phyloP scores from a whole-genome alignment of 768 basidiomycete genomes.

The Hemileccinum impolitum region DNA sequence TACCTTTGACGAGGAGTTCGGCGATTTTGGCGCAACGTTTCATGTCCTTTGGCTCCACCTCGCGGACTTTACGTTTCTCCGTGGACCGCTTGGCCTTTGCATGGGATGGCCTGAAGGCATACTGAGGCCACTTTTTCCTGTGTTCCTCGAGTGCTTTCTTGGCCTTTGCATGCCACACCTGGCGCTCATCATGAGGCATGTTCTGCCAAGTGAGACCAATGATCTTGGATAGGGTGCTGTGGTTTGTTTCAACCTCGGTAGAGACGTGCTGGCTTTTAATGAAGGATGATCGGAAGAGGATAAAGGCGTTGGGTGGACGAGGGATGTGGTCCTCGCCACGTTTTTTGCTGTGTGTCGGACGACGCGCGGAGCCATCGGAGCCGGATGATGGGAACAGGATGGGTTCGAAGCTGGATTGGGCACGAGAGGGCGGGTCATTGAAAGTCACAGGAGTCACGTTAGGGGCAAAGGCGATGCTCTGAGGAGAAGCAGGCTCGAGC shows the following conservation, averaged over 20 bases:
- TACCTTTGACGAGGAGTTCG: conserved; percentile 61
- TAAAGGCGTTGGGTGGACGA: conserved; percentile 83
- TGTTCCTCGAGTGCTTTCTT: conserved; percentile 71
- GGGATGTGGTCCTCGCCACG: conserved; percentile 76
- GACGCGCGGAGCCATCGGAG: conserved; percentile 35
- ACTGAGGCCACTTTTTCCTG: conserved; percentile 66
- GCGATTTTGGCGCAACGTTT: conserved; percentile 67
- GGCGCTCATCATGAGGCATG: conserved; percentile 69
- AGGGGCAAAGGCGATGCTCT: conserved; percentile 52
- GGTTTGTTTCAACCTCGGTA: conserved; percentile 75
- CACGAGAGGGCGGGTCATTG: conserved; percentile 42
- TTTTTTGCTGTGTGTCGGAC: conserved; percentile 60
- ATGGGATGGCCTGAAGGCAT: conserved; percentile 68
- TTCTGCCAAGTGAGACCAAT: conserved; percentile 82
- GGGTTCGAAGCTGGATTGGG: conserved; percentile 39
- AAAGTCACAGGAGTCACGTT: conserved; percentile 58
- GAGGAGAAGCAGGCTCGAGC: conserved; percentile 37
- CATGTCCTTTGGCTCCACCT: conserved; percentile 49
- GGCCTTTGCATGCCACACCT: conserved; percentile 76
- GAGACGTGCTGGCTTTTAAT: conserved; percentile 78
- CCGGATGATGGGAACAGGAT: conserved; percentile 56
- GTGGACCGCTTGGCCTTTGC: conserved; percentile 26
- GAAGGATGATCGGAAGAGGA: conserved; percentile 81
- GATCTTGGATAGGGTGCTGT: conserved; percentile 81
- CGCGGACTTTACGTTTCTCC: conserved; percentile 34